Conservation (phyloP, 768 basidiomycete species). For the Agrocybe praecox region DNA sequence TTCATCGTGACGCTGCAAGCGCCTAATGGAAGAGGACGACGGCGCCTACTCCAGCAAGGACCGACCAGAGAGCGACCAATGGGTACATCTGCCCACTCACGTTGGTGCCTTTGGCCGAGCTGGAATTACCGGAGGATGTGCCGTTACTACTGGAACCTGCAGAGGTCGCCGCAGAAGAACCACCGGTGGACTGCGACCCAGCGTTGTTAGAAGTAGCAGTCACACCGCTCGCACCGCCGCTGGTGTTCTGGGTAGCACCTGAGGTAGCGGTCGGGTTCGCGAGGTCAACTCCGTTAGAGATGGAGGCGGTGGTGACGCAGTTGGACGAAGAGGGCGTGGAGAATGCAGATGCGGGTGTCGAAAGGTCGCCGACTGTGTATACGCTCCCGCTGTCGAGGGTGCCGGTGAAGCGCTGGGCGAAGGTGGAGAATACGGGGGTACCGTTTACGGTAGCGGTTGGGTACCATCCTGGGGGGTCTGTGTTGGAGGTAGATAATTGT, state of each 20-base stretch:
- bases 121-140: background rate
- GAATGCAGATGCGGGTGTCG: conserved; percentile 37
- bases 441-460: conserved; percentile 40
- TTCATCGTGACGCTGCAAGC: no score
- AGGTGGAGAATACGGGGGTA: conserved; percentile 41
- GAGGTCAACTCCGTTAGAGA: conserved; percentile 40
- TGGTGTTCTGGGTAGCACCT: background rate
- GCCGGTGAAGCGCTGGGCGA: conserved; percentile 46
- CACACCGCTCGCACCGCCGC: background rate
- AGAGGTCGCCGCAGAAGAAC: conserved; percentile 5
- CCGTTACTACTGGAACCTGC: conserved; percentile 13
- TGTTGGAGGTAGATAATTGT: no score
- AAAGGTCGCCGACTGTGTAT: conserved; percentile 42
- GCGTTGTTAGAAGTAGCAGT: background rate
- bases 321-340: conserved; percentile 41
- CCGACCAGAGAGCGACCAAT: conserved; percentile 13
- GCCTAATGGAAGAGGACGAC: conserved; percentile 16
- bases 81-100: conserved; percentile 12
- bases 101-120: conserved; percentile 10
- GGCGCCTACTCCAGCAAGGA: conserved; percentile 15
- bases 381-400: conserved; percentile 28
- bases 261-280: conserved; percentile 25
- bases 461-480: conserved; percentile 49
- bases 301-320: conserved; percentile 37
- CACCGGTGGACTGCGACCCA: background rate